Conservation (phyloP, 306 rosid genomes). For the Phaseolus lunatus region DNA sequence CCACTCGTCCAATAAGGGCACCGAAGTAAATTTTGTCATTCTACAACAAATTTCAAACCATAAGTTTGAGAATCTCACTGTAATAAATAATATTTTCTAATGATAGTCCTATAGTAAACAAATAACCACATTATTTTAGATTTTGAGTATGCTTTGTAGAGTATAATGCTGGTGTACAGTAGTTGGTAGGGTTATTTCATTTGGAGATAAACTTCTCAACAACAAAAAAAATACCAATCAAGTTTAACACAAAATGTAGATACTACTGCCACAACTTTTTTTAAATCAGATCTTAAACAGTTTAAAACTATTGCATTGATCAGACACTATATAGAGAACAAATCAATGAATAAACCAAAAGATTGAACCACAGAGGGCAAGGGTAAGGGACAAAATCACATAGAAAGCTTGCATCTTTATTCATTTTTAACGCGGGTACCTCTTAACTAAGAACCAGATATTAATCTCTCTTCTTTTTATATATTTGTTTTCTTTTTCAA, state of each 20-base stretch:
- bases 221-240: background rate
- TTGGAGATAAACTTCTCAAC: background rate
- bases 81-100: background rate
- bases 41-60: constrained; percentile 37
- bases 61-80: constrained; percentile 15
- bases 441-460: background rate
- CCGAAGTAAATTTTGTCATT: constrained; percentile 52
- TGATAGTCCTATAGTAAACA: background rate
- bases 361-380: background rate
- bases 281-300: background rate
- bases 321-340: background rate
- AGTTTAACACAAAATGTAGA: constrained; percentile 4
- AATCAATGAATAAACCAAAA: background rate
- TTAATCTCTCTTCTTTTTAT: too few relatives aligned
- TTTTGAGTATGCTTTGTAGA: background rate
- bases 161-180: background rate
- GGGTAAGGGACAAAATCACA: background rate
- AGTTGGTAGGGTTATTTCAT: background rate
- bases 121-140: constrained; percentile 14
- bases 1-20: constrained; percentile 56
- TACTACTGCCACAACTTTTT: background rate
- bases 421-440: background rate
- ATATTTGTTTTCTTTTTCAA: background rate
- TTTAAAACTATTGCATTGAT: background rate
- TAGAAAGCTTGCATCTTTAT: background rate